These are phyloP conservation scores for Darksidea phi DNA, from an alignment of 495 filamentous ascomycete genomes.

Conservation along the genomic window DNA sequence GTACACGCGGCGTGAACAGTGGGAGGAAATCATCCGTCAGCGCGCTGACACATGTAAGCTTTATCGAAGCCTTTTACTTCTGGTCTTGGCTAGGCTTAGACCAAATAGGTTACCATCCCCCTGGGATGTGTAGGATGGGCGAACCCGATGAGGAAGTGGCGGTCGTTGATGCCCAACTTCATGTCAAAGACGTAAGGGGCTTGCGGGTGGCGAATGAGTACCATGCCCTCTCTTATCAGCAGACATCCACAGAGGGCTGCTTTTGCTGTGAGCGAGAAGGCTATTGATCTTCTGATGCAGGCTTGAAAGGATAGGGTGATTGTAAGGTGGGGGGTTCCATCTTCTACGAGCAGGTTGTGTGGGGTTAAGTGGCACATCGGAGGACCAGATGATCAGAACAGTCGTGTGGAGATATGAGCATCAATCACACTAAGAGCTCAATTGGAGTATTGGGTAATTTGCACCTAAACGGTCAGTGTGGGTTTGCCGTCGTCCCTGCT, in stretches of 20 bases:
- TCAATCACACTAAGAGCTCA: too few relatives aligned
- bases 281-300: conserved; percentile 45
- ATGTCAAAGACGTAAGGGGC: conserved; percentile 5
- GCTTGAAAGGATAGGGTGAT: too few relatives aligned
- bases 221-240: conserved; percentile 56
- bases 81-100: conserved; percentile 49
- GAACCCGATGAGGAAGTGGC: conserved; percentile 2
- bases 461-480: too few relatives aligned
- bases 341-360: too few relatives aligned
- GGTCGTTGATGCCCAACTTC: conserved; percentile 12
- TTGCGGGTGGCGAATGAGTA: conserved; percentile 40
- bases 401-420: too few relatives aligned
- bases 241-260: conserved; percentile 59
- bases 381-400: too few relatives aligned
- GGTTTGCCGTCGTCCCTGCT: too few relatives aligned
- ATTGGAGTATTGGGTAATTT: too few relatives aligned
- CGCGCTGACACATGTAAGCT: conserved; percentile 8
- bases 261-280: conserved; percentile 59
- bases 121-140: conserved; percentile 20
- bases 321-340: too few relatives aligned
- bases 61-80: not conserved
- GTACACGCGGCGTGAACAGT: conserved; percentile 50
- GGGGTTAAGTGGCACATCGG: too few relatives aligned
- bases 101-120: conserved; percentile 44
- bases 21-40: conserved; percentile 55